Evolutionary conservation across 2,329 filamentous ascomycete species (phyloP), one percentile per base, ranked within the genome.

Genomic region (Colletotrichum sp.): DNA sequence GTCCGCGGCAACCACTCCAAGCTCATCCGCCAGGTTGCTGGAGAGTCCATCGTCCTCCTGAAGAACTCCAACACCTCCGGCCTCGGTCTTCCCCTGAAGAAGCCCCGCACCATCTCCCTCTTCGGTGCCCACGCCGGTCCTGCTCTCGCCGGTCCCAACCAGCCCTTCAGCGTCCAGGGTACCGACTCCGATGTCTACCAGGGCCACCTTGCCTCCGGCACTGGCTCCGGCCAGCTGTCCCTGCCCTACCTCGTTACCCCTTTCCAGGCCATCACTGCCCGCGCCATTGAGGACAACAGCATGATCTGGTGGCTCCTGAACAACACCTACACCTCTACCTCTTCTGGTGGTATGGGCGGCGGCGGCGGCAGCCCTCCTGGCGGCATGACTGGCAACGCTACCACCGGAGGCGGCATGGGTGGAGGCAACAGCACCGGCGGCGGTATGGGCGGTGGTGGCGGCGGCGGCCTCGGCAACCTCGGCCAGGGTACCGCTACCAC

Each of bases 41-140:
- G 91, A 21, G 87, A 90, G 13, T 92, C 92, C 5, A 92, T 95
- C 16, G 93, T 95, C 2, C 86, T 96, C 13, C 85, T 96, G 65
- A 95, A 95, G 85, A 96, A 96, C 78, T 89, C 94, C 18, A 88
- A 89, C 57, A 86, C 86, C 15, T 30, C 71, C 10, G 57, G 66
- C 3, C 55, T 57, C 12, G 82, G 93, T 0, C 86, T 96, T 1
- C 94, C 94, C 1, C 83, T 94, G 4, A 90, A 88, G 71, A 87
- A 87, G 89, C 72, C 72, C 16, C 72, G 72, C 16, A 71, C 68
- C 34, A 72, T 74, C 48, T 71, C 72, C 10, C 67, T 74, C 60
- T 74, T 74, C 10, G 72, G 72, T 8, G 26, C 67, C 5, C 68
- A 71, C 48, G 72, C 72, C 61, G 68, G 68, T 2, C 61, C 72